Evolutionary conservation across 306 rosid species (phyloP), one percentile per base, ranked within the genome.

Genomic region (Macrotyloma uniflorum): DNA sequence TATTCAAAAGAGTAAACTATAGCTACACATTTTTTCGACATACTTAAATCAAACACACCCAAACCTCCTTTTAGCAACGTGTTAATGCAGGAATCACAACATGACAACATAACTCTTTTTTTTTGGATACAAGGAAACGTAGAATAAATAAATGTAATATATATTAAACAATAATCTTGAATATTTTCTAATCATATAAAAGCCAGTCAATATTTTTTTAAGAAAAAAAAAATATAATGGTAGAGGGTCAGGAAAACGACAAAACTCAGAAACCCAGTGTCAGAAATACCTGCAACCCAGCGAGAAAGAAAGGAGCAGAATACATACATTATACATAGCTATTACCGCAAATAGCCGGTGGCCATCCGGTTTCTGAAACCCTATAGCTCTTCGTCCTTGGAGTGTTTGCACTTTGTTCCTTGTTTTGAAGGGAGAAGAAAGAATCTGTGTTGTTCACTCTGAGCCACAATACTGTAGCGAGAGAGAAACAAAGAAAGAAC

Each of bases 291-390:
- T 88, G 89, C 82, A 54, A 82, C 67, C 72, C 81, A 62, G 65
- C 9, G 43, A 73, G 42, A 79, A 50, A 65, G 73, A 40, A 67
- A 53, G 11, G 30, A 72, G 26, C 26, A 42, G 38, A 69, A 38
- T 3, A 45, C 43, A 28, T 15, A 86, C 49, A 57, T 80, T 8
- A 64, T 35, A 64, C 28, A n/a, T 1, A 5, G 83, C 73, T 59
- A 62, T 86, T 66, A 92, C 96, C 90, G 96, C 88, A 30, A 66
- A 74, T 83, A 83, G 79, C 95, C 93, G 88, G 93, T 92, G 15
- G 16, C 55, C 64, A 38, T 79, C 88, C 88, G 83, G 93, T 87
- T 82, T 77, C 83, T 64, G 80, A 85, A 77, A 53, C 81, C 74
- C 81, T 77, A 77, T 66, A 5, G n/a, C 24, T 72, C 45, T 32